A percentile compares a stretch with the other conserved stretches of the same genome.
phyloP scores from a whole-genome alignment of 805 yeast genomes.

The Scheffersomyces lignosus region DNA sequence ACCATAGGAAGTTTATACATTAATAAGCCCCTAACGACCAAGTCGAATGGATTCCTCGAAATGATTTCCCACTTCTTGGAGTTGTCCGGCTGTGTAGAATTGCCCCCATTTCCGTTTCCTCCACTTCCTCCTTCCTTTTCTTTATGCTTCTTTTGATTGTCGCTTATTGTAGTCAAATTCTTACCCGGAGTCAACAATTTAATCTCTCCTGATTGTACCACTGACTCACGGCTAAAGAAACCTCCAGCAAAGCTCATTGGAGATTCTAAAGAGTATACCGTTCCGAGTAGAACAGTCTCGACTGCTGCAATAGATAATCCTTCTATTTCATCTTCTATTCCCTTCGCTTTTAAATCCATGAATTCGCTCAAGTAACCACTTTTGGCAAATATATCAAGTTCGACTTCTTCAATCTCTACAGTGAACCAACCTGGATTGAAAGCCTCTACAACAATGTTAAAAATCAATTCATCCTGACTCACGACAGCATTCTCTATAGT shows the following conservation, averaged over 20 bases:
- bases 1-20: constrained; percentile 71
- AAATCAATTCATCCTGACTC: constrained; percentile 80
- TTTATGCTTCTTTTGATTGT: neutral
- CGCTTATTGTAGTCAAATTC: constrained; percentile 30
- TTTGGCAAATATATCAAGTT: constrained; percentile 83
- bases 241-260: constrained; percentile 78
- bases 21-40: constrained; percentile 79
- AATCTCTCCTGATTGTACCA: constrained; percentile 64
- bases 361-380: constrained; percentile 46
- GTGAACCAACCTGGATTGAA: constrained; percentile 85
- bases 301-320: constrained; percentile 14
- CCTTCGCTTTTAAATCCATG: constrained; percentile 5
- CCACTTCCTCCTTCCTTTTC: constrained; percentile 1
- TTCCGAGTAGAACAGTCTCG: constrained; percentile 77
- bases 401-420: constrained; percentile 61
- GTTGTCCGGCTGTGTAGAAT: constrained; percentile 34
- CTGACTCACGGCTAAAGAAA: constrained; percentile 61
- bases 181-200: constrained; percentile 74
- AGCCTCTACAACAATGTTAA: constrained; percentile 75
- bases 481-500: constrained; percentile 72
- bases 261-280: constrained; percentile 63
- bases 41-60: constrained; percentile 77
- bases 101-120: constrained; percentile 3
- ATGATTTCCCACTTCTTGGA: constrained; percentile 70
- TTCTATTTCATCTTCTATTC: constrained; percentile 13